phyloP scores from a whole-genome alignment of 305 asterid species.

The Rubia peregrina region DNA sequence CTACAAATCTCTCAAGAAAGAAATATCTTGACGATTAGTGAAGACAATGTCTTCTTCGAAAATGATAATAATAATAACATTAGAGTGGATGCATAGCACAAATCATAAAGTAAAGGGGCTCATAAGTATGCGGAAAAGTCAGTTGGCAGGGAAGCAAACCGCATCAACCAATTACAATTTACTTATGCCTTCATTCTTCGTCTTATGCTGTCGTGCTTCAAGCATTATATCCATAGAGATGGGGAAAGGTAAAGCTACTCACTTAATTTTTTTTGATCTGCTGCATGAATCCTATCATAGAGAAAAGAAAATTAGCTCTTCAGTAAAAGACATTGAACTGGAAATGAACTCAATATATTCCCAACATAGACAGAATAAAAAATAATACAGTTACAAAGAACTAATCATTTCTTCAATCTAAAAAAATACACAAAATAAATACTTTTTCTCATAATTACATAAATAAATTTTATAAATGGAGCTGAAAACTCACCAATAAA shows the following conservation, averaged over 20 bases:
- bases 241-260: constrained; percentile 3
- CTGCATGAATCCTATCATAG: constrained; percentile 6
- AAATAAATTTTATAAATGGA: not conserved
- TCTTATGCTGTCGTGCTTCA: not conserved
- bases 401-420: not conserved
- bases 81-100: not conserved
- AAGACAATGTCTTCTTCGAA: not conserved
- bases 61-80: not conserved
- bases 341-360: not conserved
- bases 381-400: not conserved
- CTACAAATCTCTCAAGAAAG: not conserved
- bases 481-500: constrained; percentile 13
- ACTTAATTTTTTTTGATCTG: constrained; percentile 6
- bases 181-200: not conserved
- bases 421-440: not conserved
- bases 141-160: not conserved
- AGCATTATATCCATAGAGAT: constrained; percentile 2
- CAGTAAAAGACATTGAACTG: not conserved
- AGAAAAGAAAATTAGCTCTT: not conserved
- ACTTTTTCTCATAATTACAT: not conserved
- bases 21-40: not conserved
- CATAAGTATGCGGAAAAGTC: not conserved
- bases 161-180: constrained; percentile 7
- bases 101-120: not conserved
- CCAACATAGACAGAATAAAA: not conserved